phyloP scores from a whole-genome alignment of 2,329 filamentous ascomycete species.

The Penicillium crustosum region DNA sequence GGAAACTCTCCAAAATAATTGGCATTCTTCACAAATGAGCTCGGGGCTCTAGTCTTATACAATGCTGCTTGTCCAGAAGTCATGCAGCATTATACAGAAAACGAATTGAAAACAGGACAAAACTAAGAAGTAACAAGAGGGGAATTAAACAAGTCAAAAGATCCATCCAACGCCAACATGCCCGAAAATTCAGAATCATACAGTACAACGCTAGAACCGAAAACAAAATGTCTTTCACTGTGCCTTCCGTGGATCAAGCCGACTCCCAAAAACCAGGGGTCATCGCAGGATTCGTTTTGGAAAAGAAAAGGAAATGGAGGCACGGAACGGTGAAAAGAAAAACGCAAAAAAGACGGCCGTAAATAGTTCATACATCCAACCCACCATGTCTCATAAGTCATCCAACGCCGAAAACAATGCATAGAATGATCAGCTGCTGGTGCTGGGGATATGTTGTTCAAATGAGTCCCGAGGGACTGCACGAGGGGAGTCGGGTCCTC shows the following conservation, averaged over 20 bases:
- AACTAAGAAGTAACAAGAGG: constrained; percentile 19
- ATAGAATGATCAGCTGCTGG: constrained; percentile 19
- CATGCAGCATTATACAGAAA: background rate
- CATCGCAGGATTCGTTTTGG: constrained; percentile 15
- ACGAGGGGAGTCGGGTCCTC: background rate
- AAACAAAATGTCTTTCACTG: constrained; percentile 20
- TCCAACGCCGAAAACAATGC: constrained; percentile 36
- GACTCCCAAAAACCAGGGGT: background rate
- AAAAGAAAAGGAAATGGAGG: constrained; percentile 11
- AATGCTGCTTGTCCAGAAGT: constrained; percentile 1
- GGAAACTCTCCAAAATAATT: constrained; percentile 3
- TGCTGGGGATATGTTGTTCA: constrained; percentile 9
- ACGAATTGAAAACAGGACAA: constrained; percentile 2
- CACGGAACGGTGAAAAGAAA: constrained; percentile 20
- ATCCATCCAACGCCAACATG: constrained; percentile 22
- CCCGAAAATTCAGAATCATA: constrained; percentile 14
- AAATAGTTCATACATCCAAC: constrained; percentile 37
- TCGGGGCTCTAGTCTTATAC: background rate
- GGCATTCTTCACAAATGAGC: constrained; percentile 7
- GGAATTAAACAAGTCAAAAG: constrained; percentile 21
- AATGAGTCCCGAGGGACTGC: constrained; percentile 5
- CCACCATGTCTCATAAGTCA: constrained; percentile 32
- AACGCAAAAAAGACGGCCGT: constrained; percentile 23
- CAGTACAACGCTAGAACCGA: constrained; percentile 24
- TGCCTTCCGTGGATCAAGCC: constrained; percentile 15